A percentile compares a stretch with the other conserved stretches of the same genome.
Conservation (phyloP, 148 eudicot genomes). For the Fallopia convolvulus region DNA sequence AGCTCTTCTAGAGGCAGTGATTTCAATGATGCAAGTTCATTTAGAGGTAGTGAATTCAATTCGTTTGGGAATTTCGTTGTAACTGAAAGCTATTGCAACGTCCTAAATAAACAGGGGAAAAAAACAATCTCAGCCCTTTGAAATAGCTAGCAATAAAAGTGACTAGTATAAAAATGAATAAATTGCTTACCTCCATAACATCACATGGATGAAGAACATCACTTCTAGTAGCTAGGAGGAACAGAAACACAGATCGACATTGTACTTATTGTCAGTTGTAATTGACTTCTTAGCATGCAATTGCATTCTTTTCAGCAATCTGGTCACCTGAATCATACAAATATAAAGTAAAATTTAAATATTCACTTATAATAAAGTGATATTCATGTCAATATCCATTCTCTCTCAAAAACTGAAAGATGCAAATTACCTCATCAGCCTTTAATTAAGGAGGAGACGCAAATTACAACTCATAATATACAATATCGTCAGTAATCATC, state of each 20-base stretch:
- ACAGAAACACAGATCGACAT: constrained; percentile 53
- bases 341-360: not conserved
- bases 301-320: constrained; percentile 78
- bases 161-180: not conserved
- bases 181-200: constrained; percentile 78
- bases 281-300: constrained; percentile 46
- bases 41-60: constrained; percentile 61
- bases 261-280: constrained; percentile 25
- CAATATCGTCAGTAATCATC: no score
- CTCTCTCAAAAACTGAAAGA: not conserved
- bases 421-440: constrained; percentile 56
- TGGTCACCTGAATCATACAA: constrained; percentile 46
- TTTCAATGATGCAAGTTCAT: constrained; percentile 17
- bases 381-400: no score
- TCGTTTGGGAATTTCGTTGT: constrained; percentile 76
- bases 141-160: not conserved
- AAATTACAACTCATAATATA: no score
- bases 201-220: constrained; percentile 98
- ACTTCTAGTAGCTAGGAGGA: constrained; percentile 94
- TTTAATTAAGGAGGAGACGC: no score
- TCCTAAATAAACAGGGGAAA: constrained; percentile 38
- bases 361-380: no score
- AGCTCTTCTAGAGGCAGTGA: constrained; percentile 7
- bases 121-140: not conserved
- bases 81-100: constrained; percentile 96